Evolutionary conservation across 257 asterid genomes (phyloP).

Genomic region (Solanum pinnatisectum): DNA sequence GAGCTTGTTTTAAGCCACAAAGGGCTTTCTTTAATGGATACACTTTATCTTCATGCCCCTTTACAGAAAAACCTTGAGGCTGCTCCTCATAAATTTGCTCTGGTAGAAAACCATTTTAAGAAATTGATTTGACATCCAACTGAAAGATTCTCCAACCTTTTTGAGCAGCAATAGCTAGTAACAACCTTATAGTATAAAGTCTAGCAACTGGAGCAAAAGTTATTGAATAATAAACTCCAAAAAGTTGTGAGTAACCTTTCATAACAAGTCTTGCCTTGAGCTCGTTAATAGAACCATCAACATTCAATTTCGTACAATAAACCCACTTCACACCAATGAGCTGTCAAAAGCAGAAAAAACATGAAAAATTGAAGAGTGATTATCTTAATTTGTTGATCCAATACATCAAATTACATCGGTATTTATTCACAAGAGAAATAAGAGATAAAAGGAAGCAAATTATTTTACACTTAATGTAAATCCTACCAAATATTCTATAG

Average conservation of each 20-base stretch:
- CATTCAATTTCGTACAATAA: background rate
- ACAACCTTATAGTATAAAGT: background rate
- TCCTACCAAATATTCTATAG: background rate
- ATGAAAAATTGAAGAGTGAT: background rate
- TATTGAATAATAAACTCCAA: background rate
- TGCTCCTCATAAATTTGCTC: background rate
- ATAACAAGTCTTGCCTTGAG: conserved; percentile 1
- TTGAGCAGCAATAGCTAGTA: background rate
- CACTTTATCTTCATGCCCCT: background rate
- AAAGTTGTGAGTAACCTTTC: background rate
- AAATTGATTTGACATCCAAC: background rate
- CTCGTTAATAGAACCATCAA: background rate
- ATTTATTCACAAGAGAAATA: background rate
- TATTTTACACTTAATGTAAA: background rate
- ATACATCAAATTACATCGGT: background rate
- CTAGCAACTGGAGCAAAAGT: background rate
- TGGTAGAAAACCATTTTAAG: background rate
- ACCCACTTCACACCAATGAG: background rate
- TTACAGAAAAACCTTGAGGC: background rate
- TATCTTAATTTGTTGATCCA: background rate
- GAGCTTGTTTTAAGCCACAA: background rate
- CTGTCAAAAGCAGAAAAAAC: background rate
- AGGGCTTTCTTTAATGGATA: background rate
- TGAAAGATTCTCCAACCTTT: background rate
- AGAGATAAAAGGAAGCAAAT: background rate